Percentiles rank a stretch among this genome's conserved stretches.
Conservation (phyloP, 2,329 filamentous ascomycete genomes). For the Fusarium sp. region DNA sequence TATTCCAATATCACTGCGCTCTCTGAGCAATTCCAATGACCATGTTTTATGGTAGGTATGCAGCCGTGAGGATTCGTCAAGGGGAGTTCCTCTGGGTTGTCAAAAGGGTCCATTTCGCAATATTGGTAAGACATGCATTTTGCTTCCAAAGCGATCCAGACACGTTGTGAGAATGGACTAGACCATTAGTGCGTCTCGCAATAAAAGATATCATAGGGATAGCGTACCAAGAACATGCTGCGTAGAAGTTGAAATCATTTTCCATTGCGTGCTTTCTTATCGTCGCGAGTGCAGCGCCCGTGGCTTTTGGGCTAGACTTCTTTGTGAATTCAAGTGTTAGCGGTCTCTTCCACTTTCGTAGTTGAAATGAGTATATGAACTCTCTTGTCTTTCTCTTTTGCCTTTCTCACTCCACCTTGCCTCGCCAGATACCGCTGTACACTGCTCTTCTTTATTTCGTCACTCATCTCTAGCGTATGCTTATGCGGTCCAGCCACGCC, state of each 20-base stretch:
- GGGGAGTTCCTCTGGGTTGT: slow-evolving; percentile 70
- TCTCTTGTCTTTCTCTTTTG: slow-evolving; percentile 58
- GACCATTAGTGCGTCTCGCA: slow-evolving; percentile 8
- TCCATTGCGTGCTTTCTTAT: slow-evolving; percentile 78
- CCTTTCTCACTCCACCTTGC: slow-evolving; percentile 72
- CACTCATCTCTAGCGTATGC: slow-evolving; percentile 78
- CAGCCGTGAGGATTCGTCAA: slow-evolving; percentile 81
- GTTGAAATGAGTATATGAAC: slow-evolving; percentile 10
- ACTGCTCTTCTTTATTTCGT: slow-evolving; percentile 84
- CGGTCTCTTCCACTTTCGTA: background rate
- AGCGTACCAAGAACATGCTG: slow-evolving; percentile 85
- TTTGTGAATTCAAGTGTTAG: slow-evolving; percentile 50
- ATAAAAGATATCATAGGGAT: background rate
- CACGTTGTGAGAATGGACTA: slow-evolving; percentile 85
- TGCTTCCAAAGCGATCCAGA: slow-evolving; percentile 88
- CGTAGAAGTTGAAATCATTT: slow-evolving; percentile 79
- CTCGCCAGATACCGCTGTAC: slow-evolving; percentile 75
- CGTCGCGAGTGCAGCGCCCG: slow-evolving; percentile 76
- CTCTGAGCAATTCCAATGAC: slow-evolving; percentile 85
- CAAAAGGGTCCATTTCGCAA: slow-evolving; percentile 85
- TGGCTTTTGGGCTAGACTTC: slow-evolving; percentile 79
- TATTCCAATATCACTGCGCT: slow-evolving; percentile 89
- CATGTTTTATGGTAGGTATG: slow-evolving; percentile 81
- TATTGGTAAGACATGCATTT: slow-evolving; percentile 87
- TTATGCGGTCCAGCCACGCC: slow-evolving; percentile 79